These are phyloP conservation scores for Agapanthus africanus DNA, from an alignment of 106 monocot genomes.

Conservation along the genomic window DNA sequence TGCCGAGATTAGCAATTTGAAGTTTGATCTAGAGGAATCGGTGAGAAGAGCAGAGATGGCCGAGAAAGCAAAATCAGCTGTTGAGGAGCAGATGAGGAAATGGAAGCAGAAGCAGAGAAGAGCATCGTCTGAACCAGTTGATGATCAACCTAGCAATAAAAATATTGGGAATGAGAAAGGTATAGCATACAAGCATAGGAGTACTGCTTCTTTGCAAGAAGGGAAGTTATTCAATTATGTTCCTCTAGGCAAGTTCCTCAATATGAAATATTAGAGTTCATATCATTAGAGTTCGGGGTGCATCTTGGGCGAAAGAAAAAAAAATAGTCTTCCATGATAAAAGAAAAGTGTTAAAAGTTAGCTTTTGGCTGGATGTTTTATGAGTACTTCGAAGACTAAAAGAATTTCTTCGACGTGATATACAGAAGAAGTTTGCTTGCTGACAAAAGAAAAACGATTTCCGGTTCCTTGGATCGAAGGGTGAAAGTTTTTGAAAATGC, in stretches of 20 bases:
- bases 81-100: conserved; percentile 26
- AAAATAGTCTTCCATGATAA: too few species aligned
- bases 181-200: neutral
- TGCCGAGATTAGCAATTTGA: conserved; percentile 15
- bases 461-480: too few species aligned
- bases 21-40: conserved; percentile 10
- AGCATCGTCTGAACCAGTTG: conserved; percentile 1
- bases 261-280: conserved; percentile 25
- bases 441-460: too few species aligned
- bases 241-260: conserved; percentile 30
- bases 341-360: too few species aligned
- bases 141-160: neutral
- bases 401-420: too few species aligned
- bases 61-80: conserved; percentile 24
- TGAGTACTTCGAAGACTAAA: too few species aligned
- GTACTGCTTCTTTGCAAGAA: conserved; percentile 4
- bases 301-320: too few species aligned
- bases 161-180: neutral
- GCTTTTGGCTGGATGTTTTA: too few species aligned
- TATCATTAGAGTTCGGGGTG: too few species aligned
- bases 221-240: conserved; percentile 8
- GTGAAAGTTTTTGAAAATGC: too few species aligned
- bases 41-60: conserved; percentile 25
- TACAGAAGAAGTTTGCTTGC: too few species aligned
- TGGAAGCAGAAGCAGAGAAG: conserved; percentile 20